Evolutionary conservation across 2,329 filamentous ascomycete species (phyloP).

Genomic region (Xenoacremonium recifei): DNA sequence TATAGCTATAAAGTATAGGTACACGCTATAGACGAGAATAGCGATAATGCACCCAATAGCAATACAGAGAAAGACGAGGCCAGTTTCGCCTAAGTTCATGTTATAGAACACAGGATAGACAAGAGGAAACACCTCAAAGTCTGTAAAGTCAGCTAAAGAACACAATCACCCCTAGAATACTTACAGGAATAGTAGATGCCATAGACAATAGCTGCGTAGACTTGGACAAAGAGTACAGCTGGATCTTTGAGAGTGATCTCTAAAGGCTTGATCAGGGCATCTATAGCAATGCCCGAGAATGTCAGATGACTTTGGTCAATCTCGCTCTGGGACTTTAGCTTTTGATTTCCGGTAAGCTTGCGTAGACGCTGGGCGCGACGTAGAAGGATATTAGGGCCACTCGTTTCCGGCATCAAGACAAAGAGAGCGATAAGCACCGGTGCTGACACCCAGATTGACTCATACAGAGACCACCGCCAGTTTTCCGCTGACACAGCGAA

Average conservation of each 20-base stretch:
- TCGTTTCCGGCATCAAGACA: conserved; percentile 1
- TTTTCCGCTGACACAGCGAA: conserved; percentile 9
- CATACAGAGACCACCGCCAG: conserved; percentile 3
- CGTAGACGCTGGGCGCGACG: conserved; percentile 3
- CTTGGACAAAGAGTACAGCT: conserved; percentile 39
- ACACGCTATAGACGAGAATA: conserved; percentile 27
- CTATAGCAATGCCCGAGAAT: background rate
- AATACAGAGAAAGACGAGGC: conserved; percentile 42
- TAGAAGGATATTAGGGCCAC: background rate
- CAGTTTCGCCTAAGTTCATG: conserved; percentile 41
- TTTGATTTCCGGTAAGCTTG: background rate
- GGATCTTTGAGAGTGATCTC: conserved; percentile 36
- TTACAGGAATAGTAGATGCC: conserved; percentile 39
- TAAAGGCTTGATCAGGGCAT: conserved; percentile 36
- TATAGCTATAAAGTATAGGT: background rate
- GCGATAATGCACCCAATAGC: conserved; percentile 36
- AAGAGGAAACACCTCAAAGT: conserved; percentile 47
- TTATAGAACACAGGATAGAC: conserved; percentile 43
- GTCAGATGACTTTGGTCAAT: background rate
- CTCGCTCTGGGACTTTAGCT: background rate
- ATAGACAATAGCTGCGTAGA: conserved; percentile 41
- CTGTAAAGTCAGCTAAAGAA: background rate
- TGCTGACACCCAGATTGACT: background rate
- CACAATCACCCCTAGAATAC: background rate
- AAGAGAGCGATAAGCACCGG: background rate